Base-by-base conservation (phyloP, 1,284 basidiomycete genomes). In the Irpex lacteus region DNA sequence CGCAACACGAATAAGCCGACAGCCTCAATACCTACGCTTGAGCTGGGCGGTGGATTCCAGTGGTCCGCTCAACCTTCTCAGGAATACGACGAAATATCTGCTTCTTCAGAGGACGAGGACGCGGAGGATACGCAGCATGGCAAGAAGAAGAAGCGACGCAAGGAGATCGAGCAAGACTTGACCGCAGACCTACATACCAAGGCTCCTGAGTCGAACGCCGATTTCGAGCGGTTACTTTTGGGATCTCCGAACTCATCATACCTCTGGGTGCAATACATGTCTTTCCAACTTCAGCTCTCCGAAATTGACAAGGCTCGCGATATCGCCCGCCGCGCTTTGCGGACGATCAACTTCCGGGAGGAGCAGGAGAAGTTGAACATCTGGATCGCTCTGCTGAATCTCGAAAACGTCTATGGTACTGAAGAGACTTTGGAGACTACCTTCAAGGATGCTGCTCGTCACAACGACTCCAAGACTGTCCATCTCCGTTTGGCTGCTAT, bases 251-350 rank as follows among this genome's bases (percentile, higher is more conserved):
- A 98, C 76, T 98, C 95, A 11, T 99, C 98, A 0, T 98, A 91
- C 79, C 84, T 99, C 50, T 99, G 98, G 98, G 92, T 99, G 66
- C 97, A 98, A 76, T 99, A 97, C 77, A 98, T 99, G 95, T 97
- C 96, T 4, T 98, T 98, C 86, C 94, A 97, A 69, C 82, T 99
- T 4, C 95, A 96, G 70, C 86, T 99, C 13, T 95, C 96, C 53
- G 97, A 99, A 77, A 83, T 98, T 54, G 95, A 96, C 70, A 96
- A 96, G 77, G 98, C 97, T 13, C 87, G 96, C 44, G 87, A 91
- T 72, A 90, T 96, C 58, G 97, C 90, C 15, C 85, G 87, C 61
- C 88, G 95, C 36, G 98, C 96, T 3, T 81, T 98, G 66, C 83
- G 89, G 71, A 90, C 90, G 13, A 99, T 99, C 79, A 91, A 86